These are phyloP conservation scores for Rhodotorula sp. DNA, from an alignment of 1,284 basidiomycete genomes.

Conservation along the genomic window DNA sequence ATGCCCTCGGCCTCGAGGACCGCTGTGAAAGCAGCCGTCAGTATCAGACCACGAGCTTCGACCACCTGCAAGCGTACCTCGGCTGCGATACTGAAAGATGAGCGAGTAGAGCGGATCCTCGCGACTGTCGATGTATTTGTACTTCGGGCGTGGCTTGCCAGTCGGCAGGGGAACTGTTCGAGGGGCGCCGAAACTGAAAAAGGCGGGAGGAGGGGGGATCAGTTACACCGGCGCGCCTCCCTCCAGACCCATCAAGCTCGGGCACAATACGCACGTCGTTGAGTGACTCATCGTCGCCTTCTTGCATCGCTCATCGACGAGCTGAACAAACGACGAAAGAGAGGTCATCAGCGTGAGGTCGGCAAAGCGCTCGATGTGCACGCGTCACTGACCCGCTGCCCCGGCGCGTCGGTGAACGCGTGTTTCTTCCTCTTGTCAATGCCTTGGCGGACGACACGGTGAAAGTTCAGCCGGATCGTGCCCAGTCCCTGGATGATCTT, in stretches of 20 bases:
- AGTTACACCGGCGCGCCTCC: neutral
- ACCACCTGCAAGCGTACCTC: neutral
- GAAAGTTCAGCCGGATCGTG: conserved; percentile 3
- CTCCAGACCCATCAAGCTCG: neutral
- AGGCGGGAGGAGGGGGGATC: no score
- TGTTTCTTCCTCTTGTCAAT: no score
- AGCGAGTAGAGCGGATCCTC: neutral
- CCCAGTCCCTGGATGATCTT: conserved; percentile 24
- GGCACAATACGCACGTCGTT: neutral
- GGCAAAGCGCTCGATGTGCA: neutral
- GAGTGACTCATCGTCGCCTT: conserved; percentile 8
- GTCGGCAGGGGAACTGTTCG: neutral
- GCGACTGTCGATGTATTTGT: conserved; percentile 16
- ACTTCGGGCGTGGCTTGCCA: no score
- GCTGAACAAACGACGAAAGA: neutral
- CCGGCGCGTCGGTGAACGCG: neutral
- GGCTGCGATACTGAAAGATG: conserved; percentile 32
- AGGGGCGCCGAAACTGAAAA: conserved; percentile 1
- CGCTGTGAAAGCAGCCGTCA: neutral
- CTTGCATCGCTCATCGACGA: conserved; percentile 7
- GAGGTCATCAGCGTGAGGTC: neutral
- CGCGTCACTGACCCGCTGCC: neutral
- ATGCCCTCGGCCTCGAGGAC: conserved; percentile 26
- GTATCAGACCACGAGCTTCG: neutral
- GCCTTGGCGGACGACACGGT: neutral